Percentiles rank a stretch among this genome's conserved stretches.
phyloP scores from a whole-genome alignment of 2,329 filamentous ascomycete genomes.

The Dactylellina parvicollis region DNA sequence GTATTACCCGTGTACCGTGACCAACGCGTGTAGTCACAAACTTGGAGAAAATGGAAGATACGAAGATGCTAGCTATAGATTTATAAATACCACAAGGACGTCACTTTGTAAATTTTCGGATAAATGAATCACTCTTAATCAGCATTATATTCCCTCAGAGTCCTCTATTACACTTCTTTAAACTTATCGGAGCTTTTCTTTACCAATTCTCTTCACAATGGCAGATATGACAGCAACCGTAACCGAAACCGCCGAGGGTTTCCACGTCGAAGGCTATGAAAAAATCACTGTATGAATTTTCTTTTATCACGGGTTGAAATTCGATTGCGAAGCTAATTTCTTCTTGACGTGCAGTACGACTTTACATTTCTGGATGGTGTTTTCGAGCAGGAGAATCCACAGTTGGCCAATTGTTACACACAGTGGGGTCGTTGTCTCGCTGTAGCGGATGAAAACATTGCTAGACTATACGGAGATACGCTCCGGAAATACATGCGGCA shows the following conservation, averaged over 20 bases:
- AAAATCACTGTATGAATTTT: constrained; percentile 69
- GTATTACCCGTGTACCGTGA: too few relatives aligned
- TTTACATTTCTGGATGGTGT: constrained; percentile 77
- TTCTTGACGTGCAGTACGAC: constrained; percentile 65
- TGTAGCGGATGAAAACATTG: constrained; percentile 77
- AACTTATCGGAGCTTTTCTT: neutral
- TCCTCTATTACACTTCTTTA: too few relatives aligned
- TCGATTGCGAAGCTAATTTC: neutral
- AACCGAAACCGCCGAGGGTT: constrained; percentile 71
- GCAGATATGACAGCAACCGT: constrained; percentile 66
- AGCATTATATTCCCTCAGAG: neutral
- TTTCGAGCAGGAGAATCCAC: constrained; percentile 70
- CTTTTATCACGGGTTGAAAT: neutral
- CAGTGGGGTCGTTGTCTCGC: constrained; percentile 73
- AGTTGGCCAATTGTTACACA: constrained; percentile 73
- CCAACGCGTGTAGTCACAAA: too few relatives aligned
- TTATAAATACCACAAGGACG: neutral
- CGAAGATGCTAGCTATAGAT: neutral
- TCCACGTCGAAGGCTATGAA: constrained; percentile 77
- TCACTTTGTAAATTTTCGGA: too few relatives aligned
- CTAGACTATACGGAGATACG: constrained; percentile 72
- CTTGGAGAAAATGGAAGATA: too few relatives aligned
- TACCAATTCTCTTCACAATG: neutral
- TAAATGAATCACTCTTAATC: neutral
- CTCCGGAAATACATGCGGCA: constrained; percentile 75